Evolutionary conservation across 768 basidiomycete species (phyloP).

Genomic region (Mrakia blollopis): DNA sequence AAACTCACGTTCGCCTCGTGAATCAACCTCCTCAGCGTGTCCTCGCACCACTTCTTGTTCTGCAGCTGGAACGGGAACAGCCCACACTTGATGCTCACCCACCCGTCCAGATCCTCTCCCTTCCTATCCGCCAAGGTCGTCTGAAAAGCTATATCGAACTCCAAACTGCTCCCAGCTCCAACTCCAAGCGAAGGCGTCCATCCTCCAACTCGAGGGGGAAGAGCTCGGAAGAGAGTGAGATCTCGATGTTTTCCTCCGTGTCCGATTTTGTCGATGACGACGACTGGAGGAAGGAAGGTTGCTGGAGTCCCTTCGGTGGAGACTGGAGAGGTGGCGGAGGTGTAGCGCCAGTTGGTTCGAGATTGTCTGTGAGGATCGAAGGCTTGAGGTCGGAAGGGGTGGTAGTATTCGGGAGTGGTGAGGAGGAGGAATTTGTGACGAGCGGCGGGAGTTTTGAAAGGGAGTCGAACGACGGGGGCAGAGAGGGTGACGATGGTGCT

Average conservation of each 20-base stretch:
- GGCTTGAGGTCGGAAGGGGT: constrained; percentile 28
- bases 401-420: constrained; percentile 30
- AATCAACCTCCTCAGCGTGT: constrained; percentile 71
- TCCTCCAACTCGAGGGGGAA: constrained; percentile 14
- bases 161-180: background rate
- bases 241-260: background rate
- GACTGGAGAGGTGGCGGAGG: background rate
- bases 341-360: background rate
- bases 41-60: constrained; percentile 94
- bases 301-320: background rate
- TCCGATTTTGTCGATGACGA: background rate
- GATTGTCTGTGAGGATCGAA: background rate
- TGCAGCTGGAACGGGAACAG: constrained; percentile 71
- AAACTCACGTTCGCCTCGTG: constrained; percentile 78
- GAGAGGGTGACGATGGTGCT: constrained; percentile 49
- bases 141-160: constrained; percentile 9
- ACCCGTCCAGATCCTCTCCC: constrained; percentile 56
- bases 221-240: background rate
- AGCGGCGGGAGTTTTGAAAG: constrained; percentile 59
- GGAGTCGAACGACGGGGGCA: constrained; percentile 67
- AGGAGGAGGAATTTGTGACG: constrained; percentile 81
- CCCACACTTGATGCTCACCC: constrained; percentile 85
- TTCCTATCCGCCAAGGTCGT: constrained; percentile 12
- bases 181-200: constrained; percentile 3
- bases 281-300: background rate